Evolutionary conservation across 2,329 filamentous ascomycete species (phyloP).

Genomic region (Penicillium crustosum): DNA sequence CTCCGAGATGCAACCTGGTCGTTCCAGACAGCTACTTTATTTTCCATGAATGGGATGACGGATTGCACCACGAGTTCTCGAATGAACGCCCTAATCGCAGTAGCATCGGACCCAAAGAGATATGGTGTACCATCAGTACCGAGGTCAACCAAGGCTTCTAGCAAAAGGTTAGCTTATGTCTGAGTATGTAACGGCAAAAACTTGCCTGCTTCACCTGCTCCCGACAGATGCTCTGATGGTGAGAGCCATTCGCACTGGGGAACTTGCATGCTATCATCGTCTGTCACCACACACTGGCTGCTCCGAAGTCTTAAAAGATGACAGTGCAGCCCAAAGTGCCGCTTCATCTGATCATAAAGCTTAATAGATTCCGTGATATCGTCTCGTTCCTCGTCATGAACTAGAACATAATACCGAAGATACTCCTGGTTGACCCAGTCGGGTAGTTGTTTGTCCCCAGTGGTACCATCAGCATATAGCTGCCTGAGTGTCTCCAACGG

Average conservation of each 20-base stretch:
- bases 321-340: conserved; percentile 94
- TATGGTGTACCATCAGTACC: conserved; percentile 68
- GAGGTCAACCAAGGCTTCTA: conserved; percentile 54
- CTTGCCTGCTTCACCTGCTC: conserved; percentile 64
- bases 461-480: conserved; percentile 81
- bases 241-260: conserved; percentile 87
- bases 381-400: conserved; percentile 94
- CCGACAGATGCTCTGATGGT: conserved; percentile 76
- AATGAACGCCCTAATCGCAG: conserved; percentile 82
- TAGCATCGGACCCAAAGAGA: conserved; percentile 89
- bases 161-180: conserved; percentile 8
- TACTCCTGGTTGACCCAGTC: conserved; percentile 90
- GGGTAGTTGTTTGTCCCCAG: conserved; percentile 71
- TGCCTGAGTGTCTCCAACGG: conserved; percentile 85
- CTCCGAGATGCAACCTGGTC: conserved; percentile 91
- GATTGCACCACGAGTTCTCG: conserved; percentile 95
- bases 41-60: conserved; percentile 93
- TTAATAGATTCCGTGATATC: conserved; percentile 87
- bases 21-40: conserved; percentile 88
- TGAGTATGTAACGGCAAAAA: neutral
- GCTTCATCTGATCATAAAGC: conserved; percentile 97
- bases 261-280: conserved; percentile 83
- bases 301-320: conserved; percentile 85
- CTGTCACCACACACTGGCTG: conserved; percentile 79
- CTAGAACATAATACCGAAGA: conserved; percentile 89